Evolutionary conservation across 2,329 filamentous ascomycete genomes (phyloP).

Genomic region (Alternaria triticina): DNA sequence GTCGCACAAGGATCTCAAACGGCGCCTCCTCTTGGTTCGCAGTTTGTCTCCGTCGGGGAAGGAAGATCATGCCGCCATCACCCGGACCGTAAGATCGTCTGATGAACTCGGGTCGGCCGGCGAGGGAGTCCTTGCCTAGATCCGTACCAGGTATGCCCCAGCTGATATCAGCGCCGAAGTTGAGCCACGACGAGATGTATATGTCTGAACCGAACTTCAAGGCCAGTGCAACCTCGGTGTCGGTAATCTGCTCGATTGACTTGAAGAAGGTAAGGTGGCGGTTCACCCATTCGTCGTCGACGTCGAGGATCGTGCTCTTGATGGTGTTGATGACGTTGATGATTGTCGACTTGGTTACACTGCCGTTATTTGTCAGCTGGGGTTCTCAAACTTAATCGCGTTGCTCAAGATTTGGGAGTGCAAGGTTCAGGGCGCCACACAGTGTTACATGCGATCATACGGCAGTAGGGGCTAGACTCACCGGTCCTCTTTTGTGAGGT

Average conservation of each 20-base stretch:
- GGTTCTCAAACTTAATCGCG: neutral
- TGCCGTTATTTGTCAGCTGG: constrained; percentile 23
- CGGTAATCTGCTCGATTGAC: constrained; percentile 34
- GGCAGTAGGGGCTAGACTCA: constrained; percentile 25
- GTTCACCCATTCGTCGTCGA: constrained; percentile 41
- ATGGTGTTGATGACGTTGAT: constrained; percentile 35
- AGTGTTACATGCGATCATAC: constrained; percentile 3
- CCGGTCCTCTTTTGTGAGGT: constrained; percentile 35
- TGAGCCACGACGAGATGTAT: constrained; percentile 46
- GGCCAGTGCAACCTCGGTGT: constrained; percentile 38
- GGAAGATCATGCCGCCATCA: constrained; percentile 46
- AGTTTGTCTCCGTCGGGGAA: constrained; percentile 35
- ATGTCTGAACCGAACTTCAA: constrained; percentile 41
- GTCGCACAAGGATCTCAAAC: constrained; percentile 44
- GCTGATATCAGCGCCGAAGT: constrained; percentile 40
- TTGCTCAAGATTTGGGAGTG: constrained; percentile 9
- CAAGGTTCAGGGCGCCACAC: constrained; percentile 6
- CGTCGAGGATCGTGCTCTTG: constrained; percentile 33
- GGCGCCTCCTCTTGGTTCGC: constrained; percentile 36
- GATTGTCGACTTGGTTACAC: constrained; percentile 41
- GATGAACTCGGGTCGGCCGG: constrained; percentile 43
- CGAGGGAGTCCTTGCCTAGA: constrained; percentile 25
- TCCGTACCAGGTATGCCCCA: constrained; percentile 46
- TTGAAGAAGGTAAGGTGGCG: constrained; percentile 41
- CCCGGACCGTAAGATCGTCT: constrained; percentile 36